phyloP scores from a whole-genome alignment of 768 basidiomycete genomes.

The Leccinum obscurum region DNA sequence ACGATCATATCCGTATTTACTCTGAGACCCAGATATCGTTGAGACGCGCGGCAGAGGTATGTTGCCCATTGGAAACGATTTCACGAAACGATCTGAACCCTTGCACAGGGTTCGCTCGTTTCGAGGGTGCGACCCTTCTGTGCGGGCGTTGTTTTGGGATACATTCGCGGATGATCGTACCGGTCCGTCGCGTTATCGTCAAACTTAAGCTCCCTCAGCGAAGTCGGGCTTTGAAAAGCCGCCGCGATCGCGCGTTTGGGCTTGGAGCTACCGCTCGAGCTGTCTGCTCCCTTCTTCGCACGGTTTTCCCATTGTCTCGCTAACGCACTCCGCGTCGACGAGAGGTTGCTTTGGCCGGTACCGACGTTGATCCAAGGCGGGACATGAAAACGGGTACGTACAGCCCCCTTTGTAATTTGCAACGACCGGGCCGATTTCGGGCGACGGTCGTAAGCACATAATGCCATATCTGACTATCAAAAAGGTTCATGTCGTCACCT shows the following conservation, averaged over 20 bases:
- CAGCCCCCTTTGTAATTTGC: not conserved
- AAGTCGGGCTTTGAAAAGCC: not conserved
- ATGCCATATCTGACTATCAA: not conserved
- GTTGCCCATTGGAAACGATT: not conserved
- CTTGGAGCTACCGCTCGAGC: not conserved
- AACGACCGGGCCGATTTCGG: slow-evolving; percentile 1
- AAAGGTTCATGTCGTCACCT: not conserved
- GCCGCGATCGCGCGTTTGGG: not conserved
- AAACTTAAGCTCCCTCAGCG: not conserved
- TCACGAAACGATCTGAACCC: not conserved
- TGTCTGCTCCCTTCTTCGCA: not conserved
- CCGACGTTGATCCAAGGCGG: not conserved
- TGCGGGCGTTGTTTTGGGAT: not conserved
- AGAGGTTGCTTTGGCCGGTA: not conserved
- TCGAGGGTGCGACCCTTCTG: not conserved
- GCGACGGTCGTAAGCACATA: not conserved
- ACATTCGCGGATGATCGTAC: slow-evolving; percentile 4
- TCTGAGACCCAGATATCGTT: not conserved
- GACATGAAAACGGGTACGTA: not conserved
- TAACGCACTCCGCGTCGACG: not conserved
- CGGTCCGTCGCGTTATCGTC: not conserved
- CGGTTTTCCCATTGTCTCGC: not conserved
- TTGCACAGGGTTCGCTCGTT: not conserved
- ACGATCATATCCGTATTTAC: slow-evolving; percentile 8
- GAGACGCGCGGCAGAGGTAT: not conserved